phyloP scores from a whole-genome alignment of 805 yeast genomes.

The Monosporozyma unispora region DNA sequence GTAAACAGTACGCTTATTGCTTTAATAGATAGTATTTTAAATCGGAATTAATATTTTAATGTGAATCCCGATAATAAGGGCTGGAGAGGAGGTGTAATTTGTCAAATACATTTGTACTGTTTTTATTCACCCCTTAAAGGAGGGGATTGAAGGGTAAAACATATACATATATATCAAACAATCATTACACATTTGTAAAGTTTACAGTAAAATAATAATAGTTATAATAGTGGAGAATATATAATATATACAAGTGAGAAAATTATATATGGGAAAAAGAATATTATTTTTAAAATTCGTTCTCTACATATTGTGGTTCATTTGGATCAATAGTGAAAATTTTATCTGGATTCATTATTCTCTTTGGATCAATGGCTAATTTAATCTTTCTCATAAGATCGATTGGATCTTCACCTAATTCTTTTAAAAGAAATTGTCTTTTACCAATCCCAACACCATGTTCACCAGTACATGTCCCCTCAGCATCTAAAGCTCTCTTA shows the following conservation, averaged over 20 bases:
- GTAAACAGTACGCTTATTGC: too few species aligned
- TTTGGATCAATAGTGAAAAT: constrained; percentile 60
- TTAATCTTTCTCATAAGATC: constrained; percentile 67
- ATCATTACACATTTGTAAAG: too few species aligned
- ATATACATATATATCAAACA: too few species aligned
- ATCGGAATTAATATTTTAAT: too few species aligned
- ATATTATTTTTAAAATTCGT: background rate
- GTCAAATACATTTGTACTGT: too few species aligned
- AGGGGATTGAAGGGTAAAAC: too few species aligned
- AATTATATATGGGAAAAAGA: background rate
- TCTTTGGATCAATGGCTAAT: constrained; percentile 62
- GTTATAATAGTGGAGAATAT: too few species aligned
- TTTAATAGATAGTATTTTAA: too few species aligned
- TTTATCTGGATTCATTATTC: constrained; percentile 61
- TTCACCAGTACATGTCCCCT: constrained; percentile 83
- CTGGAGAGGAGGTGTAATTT: too few species aligned
- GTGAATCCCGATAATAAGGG: too few species aligned
- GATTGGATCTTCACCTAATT: constrained; percentile 59
- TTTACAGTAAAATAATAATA: too few species aligned
- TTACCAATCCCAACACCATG: constrained; percentile 83
- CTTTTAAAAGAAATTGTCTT: constrained; percentile 48
- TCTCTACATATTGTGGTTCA: constrained; percentile 8
- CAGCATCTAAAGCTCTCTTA: constrained; percentile 52
- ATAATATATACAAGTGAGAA: background rate
- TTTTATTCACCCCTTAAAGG: too few species aligned